Conservation (phyloP, 495 filamentous ascomycete species). For the Talaromyces wortmannii region DNA sequence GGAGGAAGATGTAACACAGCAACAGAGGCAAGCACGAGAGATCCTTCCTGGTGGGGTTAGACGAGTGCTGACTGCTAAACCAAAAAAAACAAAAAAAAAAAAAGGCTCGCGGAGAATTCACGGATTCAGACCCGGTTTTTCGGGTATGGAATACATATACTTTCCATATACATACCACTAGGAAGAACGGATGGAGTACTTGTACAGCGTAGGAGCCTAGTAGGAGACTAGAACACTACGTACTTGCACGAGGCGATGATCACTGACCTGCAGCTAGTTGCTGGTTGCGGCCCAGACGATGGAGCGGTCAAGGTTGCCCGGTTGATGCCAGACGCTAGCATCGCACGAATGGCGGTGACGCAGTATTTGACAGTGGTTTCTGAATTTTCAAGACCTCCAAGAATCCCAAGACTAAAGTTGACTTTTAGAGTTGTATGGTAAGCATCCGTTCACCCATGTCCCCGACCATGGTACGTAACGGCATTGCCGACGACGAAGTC, state of each 20-base stretch:
- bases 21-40: too few relatives aligned
- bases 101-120: too few relatives aligned
- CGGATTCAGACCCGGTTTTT: too few relatives aligned
- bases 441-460: not conserved
- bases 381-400: too few relatives aligned
- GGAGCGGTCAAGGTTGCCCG: slow-evolving; percentile 2
- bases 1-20: too few relatives aligned
- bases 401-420: not conserved
- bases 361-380: not conserved
- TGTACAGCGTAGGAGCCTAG: not conserved
- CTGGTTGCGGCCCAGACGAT: not conserved
- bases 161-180: too few relatives aligned
- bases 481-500: not conserved
- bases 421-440: not conserved
- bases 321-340: not conserved
- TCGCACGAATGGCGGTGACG: slow-evolving; percentile 1
- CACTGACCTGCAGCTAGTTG: not conserved
- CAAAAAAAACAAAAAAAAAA: too few relatives aligned
- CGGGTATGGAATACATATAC: too few relatives aligned
- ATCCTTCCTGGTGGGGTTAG: too few relatives aligned
- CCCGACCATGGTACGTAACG: not conserved
- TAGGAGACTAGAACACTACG: not conserved
- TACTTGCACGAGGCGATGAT: not conserved
- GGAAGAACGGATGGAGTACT: not conserved
- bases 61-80: too few relatives aligned